phyloP scores from a whole-genome alignment of 768 basidiomycete genomes.

The Vararia minispora region DNA sequence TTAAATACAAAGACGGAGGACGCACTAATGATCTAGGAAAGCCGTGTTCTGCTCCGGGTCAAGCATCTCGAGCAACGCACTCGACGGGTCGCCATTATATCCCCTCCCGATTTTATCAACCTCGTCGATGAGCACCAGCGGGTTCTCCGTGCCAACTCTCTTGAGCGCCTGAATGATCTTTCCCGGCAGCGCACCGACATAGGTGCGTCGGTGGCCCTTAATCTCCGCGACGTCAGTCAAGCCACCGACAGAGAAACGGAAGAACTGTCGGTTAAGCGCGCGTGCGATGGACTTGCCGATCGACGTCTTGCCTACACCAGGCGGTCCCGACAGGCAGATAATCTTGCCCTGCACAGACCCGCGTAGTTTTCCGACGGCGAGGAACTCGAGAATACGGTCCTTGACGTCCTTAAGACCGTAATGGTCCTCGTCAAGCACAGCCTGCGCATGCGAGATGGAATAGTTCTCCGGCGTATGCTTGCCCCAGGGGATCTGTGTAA shows the following conservation, averaged over 20 bases:
- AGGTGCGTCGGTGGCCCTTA: conserved; percentile 96
- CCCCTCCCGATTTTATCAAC: conserved; percentile 93
- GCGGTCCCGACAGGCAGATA: conserved; percentile 91
- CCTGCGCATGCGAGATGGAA: conserved; percentile 69
- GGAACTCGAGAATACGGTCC: conserved; percentile 88
- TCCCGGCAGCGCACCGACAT: conserved; percentile 87
- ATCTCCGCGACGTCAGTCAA: conserved; percentile 98
- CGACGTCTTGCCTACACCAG: conserved; percentile 94
- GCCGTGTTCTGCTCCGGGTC: conserved; percentile 92
- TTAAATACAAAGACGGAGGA: conserved; percentile 10
- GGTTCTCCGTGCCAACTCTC: conserved; percentile 89
- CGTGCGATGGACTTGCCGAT: conserved; percentile 94
- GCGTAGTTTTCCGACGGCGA: conserved; percentile 88
- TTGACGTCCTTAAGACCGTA: conserved; percentile 91
- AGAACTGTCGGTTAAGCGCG: conserved; percentile 85
- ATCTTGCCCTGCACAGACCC: conserved; percentile 98
- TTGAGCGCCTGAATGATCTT: conserved; percentile 94
- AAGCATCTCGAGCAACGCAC: conserved; percentile 85
- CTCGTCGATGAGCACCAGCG: conserved; percentile 88
- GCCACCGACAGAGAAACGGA: conserved; percentile 94
- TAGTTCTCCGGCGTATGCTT: conserved; percentile 90
- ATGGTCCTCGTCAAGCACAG: conserved; percentile 88
- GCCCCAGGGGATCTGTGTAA: conserved; percentile 96
- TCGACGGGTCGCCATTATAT: conserved; percentile 86
- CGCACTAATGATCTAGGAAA: conserved; percentile 92